Evolutionary conservation across 75 land plant genomes (phyloP), one percentile per base, ranked within the genome.

Genomic region (Pseudotsuga menziesii): DNA sequence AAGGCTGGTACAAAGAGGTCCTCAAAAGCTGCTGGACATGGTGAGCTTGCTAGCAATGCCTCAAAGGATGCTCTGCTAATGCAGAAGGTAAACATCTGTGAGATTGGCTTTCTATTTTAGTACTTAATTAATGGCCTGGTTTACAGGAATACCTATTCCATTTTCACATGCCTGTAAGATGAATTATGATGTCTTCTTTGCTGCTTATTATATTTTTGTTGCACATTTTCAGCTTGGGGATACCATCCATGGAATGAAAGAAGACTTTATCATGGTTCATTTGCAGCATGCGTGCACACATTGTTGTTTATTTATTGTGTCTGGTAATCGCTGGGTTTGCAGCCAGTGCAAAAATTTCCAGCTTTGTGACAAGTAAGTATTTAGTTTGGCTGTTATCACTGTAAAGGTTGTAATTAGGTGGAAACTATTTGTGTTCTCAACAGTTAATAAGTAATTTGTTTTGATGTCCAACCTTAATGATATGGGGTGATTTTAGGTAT

Each of bases 41-140:
- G 89, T 59, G 99, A 96, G 79, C 81, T 92, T 27, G 88, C 91
- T 79, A 85, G 86, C 76, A 94, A 90, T 75, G 89, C 89, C 29
- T 91, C 94, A n/a, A 94, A 92, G 81, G 97, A 96, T 84, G 71
- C 86, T 35, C 84, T 92, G 56, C 85, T 96, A 14, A 96, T 96
- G 99, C 90, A 89, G 39, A 92, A 90, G 81, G 99, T 90, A 82
- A 78, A 16, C 4, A 16, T 25, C 41, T 26, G 4, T n/a, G 32
- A 9, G 32, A 9, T 60, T 29, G 61, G 72, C 36, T 54, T 56
- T 61, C 29, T 23, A 15, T 64, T 58, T 4, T 56, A 58, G 14
- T 71, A 25, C 41, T 67, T 39, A 64, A 32, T 57, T 25, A 11
- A 25, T 39, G 27, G 41, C 16, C 73, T 78, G 29, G 55, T 74